Evolutionary conservation across 2,329 filamentous ascomycete species (phyloP).

Genomic region (Claviceps capensis): DNA sequence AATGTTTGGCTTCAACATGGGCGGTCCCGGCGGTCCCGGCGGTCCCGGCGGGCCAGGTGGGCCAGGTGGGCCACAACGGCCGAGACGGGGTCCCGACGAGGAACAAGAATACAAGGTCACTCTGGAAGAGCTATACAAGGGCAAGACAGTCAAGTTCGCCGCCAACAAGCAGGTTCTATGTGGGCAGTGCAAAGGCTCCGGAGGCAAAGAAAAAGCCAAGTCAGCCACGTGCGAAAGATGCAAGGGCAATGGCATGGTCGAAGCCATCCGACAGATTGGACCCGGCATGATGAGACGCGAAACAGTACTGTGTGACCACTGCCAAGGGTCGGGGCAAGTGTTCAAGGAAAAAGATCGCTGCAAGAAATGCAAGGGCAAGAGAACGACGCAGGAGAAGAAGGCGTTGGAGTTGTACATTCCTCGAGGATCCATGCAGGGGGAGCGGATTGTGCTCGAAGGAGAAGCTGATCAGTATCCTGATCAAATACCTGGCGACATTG

Average conservation of each 20-base stretch:
- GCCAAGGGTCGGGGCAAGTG: slow-evolving; percentile 70
- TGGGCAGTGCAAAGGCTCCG: slow-evolving; percentile 71
- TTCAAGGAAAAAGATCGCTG: slow-evolving; percentile 96
- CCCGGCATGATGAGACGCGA: slow-evolving; percentile 77
- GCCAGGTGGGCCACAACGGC: slow-evolving; percentile 42
- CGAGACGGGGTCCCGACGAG: slow-evolving; percentile 65
- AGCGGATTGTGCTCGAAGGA: slow-evolving; percentile 78
- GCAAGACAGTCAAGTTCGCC: slow-evolving; percentile 93
- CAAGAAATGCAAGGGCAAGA: slow-evolving; percentile 95
- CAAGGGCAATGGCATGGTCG: slow-evolving; percentile 63
- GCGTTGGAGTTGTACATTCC: slow-evolving; percentile 94
- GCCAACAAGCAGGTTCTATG: slow-evolving; percentile 92
- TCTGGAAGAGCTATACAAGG: slow-evolving; percentile 93
- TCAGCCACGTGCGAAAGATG: slow-evolving; percentile 71
- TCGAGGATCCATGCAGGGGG: slow-evolving; percentile 71
- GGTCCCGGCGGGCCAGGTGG: slow-evolving; percentile 41
- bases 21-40: slow-evolving; percentile 25
- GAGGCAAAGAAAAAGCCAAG: slow-evolving; percentile 86
- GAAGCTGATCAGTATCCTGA: slow-evolving; percentile 90
- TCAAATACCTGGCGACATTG: slow-evolving; percentile 80
- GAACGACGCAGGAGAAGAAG: slow-evolving; percentile 79
- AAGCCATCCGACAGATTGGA: slow-evolving; percentile 70
- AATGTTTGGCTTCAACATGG: slow-evolving; percentile 74
- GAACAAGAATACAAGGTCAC: slow-evolving; percentile 84
- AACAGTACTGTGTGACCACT: slow-evolving; percentile 67